A percentile compares a stretch with the other conserved stretches of the same genome.
phyloP scores from a whole-genome alignment of 2,329 filamentous ascomycete species.

The Botrytis elliptica region DNA sequence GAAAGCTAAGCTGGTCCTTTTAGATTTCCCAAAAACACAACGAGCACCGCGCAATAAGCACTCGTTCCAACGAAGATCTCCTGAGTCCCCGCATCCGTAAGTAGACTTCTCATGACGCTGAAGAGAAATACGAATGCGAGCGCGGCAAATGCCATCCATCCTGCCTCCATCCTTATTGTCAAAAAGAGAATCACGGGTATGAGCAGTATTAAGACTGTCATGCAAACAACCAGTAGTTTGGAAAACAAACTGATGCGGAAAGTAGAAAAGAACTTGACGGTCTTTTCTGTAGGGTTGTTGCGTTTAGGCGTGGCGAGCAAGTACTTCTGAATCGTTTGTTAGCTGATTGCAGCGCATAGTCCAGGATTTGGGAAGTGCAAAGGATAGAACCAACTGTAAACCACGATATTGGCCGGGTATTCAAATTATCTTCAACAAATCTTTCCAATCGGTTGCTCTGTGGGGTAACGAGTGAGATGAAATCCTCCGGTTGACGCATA shows the following conservation, averaged over 20 bases:
- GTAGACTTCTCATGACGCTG: not conserved
- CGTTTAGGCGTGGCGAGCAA: not conserved
- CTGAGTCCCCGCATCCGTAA: not conserved
- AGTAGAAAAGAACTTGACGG: not conserved
- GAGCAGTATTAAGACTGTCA: not conserved
- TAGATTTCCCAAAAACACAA: not conserved
- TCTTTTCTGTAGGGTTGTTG: not conserved
- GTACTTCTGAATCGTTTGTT: not conserved
- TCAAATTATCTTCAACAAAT: not conserved
- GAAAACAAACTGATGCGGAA: not conserved
- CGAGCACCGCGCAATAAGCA: not conserved
- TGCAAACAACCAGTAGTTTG: not conserved
- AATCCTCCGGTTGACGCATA: not conserved
- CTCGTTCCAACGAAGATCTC: not conserved
- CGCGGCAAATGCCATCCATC: not conserved
- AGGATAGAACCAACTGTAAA: not conserved
- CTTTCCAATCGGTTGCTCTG: not conserved
- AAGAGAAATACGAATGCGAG: not conserved
- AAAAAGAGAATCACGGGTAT: not conserved
- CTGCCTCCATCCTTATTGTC: not conserved
- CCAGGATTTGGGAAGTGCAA: not conserved
- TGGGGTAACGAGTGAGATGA: not conserved
- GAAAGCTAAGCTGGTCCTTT: not conserved
- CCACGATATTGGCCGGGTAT: not conserved
- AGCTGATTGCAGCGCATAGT: not conserved